These are phyloP conservation scores for Orbilia quercus DNA, from an alignment of 2,329 filamentous ascomycete genomes.

Conservation along the genomic window DNA sequence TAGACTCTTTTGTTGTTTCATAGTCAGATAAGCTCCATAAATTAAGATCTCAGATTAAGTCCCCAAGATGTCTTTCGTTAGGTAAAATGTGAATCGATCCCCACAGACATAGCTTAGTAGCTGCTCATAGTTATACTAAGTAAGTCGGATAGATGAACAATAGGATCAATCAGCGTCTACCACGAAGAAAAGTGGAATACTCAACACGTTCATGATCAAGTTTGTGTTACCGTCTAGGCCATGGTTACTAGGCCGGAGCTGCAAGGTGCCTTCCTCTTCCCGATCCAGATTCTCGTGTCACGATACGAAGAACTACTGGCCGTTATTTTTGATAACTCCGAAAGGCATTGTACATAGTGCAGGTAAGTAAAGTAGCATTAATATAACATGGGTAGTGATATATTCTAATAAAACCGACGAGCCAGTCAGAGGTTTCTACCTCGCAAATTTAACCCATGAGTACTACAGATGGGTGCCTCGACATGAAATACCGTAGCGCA, in stretches of 20 bases:
- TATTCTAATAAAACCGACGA: too few species aligned
- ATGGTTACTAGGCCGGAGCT: not conserved
- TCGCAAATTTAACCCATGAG: not conserved
- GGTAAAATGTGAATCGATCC: too few species aligned
- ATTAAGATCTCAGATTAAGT: too few species aligned
- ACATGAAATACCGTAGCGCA: not conserved
- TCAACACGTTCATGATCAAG: too few species aligned
- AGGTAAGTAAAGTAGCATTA: conserved; percentile 31
- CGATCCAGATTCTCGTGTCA: conserved; percentile 31
- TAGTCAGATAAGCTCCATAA: too few species aligned
- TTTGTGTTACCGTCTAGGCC: conserved; percentile 18
- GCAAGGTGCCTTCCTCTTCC: conserved; percentile 26
- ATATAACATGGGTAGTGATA: conserved; percentile 2
- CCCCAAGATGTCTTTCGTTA: too few species aligned
- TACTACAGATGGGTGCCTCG: not conserved
- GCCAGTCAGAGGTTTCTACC: not conserved
- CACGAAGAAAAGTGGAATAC: too few species aligned
- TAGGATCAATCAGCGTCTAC: too few species aligned
- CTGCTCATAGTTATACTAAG: too few species aligned
- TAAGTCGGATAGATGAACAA: too few species aligned
- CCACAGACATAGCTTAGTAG: too few species aligned
- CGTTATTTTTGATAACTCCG: conserved; percentile 41
- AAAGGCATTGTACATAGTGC: conserved; percentile 38
- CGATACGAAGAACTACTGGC: not conserved
- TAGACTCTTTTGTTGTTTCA: not conserved